Evolutionary conservation across 2,329 filamentous ascomycete species (phyloP).

Genomic region (Diplodia sapinea): DNA sequence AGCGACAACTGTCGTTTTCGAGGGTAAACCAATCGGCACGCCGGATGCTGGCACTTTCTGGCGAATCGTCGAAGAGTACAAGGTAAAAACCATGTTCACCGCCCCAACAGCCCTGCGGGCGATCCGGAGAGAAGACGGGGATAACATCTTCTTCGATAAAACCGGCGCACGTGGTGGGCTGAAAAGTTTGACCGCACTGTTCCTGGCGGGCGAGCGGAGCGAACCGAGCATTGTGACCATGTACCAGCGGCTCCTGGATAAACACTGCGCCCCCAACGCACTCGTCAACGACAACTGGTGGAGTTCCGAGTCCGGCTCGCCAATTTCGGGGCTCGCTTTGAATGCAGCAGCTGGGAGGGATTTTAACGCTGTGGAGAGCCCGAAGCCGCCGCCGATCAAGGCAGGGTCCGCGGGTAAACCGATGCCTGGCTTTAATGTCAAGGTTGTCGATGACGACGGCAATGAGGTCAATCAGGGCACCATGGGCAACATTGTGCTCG

Average conservation of each 20-base stretch:
- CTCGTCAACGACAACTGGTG: slow-evolving; percentile 75
- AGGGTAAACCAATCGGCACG: slow-evolving; percentile 92
- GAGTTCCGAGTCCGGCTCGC: slow-evolving; percentile 73
- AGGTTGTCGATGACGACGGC: slow-evolving; percentile 81
- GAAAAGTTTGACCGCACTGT: slow-evolving; percentile 73
- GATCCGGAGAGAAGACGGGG: slow-evolving; percentile 83
- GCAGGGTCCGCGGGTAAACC: slow-evolving; percentile 89
- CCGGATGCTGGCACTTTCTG: slow-evolving; percentile 88
- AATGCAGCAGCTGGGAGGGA: slow-evolving; percentile 66
- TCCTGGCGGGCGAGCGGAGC: slow-evolving; percentile 86
- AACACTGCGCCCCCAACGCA: slow-evolving; percentile 68
- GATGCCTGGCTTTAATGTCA: slow-evolving; percentile 89
- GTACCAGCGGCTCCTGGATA: slow-evolving; percentile 75
- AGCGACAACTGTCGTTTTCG: slow-evolving; percentile 85
- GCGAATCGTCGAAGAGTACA: slow-evolving; percentile 83
- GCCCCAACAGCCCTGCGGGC: slow-evolving; percentile 87
- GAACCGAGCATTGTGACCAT: slow-evolving; percentile 83
- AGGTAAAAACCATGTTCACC: slow-evolving; percentile 82
- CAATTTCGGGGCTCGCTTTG: slow-evolving; percentile 69
- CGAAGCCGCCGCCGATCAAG: slow-evolving; percentile 67
- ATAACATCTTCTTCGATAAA: slow-evolving; percentile 68
- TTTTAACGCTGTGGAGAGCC: slow-evolving; percentile 51
- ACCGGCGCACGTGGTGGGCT: slow-evolving; percentile 73
- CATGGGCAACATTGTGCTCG: slow-evolving; percentile 93
- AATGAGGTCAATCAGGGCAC: slow-evolving; percentile 70